Percentiles rank a stretch among this genome's conserved stretches.
These are phyloP conservation scores for Odonthalia washingtoniensis DNA, from an alignment of 31 red algal genomes.

Conservation along the genomic window DNA sequence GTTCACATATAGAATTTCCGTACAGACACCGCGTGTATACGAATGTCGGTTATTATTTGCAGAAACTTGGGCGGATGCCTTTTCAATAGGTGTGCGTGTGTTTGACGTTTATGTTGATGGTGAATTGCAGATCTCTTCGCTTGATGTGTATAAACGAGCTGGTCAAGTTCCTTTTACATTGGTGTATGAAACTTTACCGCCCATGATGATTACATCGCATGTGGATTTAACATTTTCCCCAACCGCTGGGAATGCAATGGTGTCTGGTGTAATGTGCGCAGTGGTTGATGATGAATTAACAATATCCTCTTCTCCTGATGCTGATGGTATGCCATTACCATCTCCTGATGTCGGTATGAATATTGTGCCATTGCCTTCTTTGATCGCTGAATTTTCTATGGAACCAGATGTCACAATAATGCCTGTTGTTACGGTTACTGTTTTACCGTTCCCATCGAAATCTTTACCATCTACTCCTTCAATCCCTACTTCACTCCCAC, in stretches of 20 bases:
- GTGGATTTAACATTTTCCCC: conserved; percentile 38
- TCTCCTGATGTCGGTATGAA: too few relatives aligned
- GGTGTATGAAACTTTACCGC: conserved; percentile 43
- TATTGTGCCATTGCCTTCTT: too few relatives aligned
- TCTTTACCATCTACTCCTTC: too few relatives aligned
- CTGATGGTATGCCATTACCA: background rate
- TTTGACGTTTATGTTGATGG: conserved; percentile 51
- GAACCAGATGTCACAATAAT: too few relatives aligned
- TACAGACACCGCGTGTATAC: conserved; percentile 44
- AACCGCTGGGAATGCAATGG: conserved; percentile 48
- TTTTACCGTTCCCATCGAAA: too few relatives aligned
- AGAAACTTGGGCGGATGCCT: conserved; percentile 46
- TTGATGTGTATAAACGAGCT: conserved; percentile 49
- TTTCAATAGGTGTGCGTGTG: conserved; percentile 52
- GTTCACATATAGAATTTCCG: conserved; percentile 48
- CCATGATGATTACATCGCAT: conserved; percentile 31
- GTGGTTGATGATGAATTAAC: background rate
- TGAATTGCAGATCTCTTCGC: background rate
- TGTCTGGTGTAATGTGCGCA: conserved; percentile 61
- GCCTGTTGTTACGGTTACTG: too few relatives aligned
- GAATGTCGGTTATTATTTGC: conserved; percentile 56
- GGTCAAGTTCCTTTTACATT: conserved; percentile 54
- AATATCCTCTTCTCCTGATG: background rate
- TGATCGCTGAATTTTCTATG: too few relatives aligned
- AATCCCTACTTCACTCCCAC: too few relatives aligned